Conservation (phyloP, 1,284 basidiomycete species). For the Mycena citricolor region DNA sequence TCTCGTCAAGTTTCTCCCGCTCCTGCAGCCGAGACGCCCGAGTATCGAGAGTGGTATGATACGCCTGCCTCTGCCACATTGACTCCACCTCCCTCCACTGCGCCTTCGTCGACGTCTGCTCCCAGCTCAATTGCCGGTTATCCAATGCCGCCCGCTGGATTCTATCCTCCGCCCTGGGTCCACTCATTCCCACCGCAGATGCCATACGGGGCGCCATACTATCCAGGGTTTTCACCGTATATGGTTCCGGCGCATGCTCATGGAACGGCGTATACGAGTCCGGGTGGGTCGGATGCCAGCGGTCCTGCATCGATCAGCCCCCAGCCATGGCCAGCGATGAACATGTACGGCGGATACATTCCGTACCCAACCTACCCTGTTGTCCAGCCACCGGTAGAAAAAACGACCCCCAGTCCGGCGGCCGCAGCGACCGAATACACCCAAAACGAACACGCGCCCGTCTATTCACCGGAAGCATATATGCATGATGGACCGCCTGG, state of each 20-base stretch:
- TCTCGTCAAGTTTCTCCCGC: slow-evolving; percentile 19
- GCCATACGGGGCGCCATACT: slow-evolving; percentile 51
- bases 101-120: slow-evolving; percentile 29
- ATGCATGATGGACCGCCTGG: no score
- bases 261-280: slow-evolving; percentile 31
- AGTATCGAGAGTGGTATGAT: slow-evolving; percentile 45
- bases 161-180: slow-evolving; percentile 55
- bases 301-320: slow-evolving; percentile 31
- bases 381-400: slow-evolving; percentile 32
- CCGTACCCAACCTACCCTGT: slow-evolving; percentile 43
- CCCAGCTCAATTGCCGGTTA: slow-evolving; percentile 38
- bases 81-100: slow-evolving; percentile 32
- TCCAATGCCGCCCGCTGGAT: slow-evolving; percentile 42
- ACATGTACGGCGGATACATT: slow-evolving; percentile 49
- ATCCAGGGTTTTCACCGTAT: slow-evolving; percentile 48
- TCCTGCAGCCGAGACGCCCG: slow-evolving; percentile 22
- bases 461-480: slow-evolving; percentile 73
- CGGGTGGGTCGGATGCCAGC: slow-evolving; percentile 39
- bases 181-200: slow-evolving; percentile 50
- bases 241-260: slow-evolving; percentile 34
- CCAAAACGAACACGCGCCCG: slow-evolving; percentile 69
- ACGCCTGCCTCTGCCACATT: slow-evolving; percentile 30
- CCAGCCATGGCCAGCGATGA: slow-evolving; percentile 35
- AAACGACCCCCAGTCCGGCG: slow-evolving; percentile 42
- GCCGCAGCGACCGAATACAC: slow-evolving; percentile 70